Conservation (phyloP, 225 moss, liverwort and hornwort genomes). For the Marchantia paleacea region DNA sequence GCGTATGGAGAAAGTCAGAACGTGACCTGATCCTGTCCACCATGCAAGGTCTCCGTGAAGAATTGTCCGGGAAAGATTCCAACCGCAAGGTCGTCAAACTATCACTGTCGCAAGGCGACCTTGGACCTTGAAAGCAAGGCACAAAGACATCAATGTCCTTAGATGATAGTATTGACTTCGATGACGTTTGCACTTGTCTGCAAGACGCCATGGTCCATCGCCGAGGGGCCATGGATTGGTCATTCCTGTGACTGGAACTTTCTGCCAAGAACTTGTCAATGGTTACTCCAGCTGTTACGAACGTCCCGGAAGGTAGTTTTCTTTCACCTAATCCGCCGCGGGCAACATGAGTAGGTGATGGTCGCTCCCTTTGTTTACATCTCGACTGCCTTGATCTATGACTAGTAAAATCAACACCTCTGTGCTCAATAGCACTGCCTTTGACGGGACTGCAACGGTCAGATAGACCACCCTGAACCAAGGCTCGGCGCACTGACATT, state of each 20-base stretch:
- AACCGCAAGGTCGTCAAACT: neutral
- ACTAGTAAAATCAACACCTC: neutral
- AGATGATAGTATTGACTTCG: neutral
- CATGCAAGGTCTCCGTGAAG: neutral
- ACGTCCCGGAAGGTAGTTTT: neutral
- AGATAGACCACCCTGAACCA: slow-evolving; percentile 13
- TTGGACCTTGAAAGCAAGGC: neutral
- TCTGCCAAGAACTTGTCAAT: neutral
- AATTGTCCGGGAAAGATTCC: neutral
- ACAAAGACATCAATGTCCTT: neutral
- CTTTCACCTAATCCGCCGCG: neutral
- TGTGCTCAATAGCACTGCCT: neutral
- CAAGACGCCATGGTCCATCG: slow-evolving; percentile 25
- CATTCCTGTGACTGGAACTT: slow-evolving; percentile 5
- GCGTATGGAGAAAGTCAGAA: neutral
- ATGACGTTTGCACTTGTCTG: neutral
- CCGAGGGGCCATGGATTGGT: neutral
- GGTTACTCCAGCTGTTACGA: neutral
- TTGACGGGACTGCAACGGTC: neutral
- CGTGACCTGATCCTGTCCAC: neutral
- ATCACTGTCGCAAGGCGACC: neutral
- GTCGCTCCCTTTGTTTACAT: neutral
- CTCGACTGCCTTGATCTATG: neutral
- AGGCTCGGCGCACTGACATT: slow-evolving; percentile 30
- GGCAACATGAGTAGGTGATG: neutral